Base-by-base conservation (phyloP, 768 basidiomycete genomes). In the Suillus subluteus region DNA sequence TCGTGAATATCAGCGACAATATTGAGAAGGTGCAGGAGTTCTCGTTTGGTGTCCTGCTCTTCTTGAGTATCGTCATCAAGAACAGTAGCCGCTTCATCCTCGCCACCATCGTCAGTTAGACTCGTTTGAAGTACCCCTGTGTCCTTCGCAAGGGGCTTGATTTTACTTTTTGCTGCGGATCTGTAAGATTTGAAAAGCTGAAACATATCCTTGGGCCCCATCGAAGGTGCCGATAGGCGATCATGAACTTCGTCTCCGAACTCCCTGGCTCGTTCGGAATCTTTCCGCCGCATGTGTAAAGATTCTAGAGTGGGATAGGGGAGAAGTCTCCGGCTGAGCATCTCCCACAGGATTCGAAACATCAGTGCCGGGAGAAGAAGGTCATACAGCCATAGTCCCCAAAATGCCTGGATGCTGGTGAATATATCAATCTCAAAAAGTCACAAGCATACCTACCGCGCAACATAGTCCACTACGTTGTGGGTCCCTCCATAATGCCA, bases 361-460 rank as follows among this genome's bases (percentile, higher is more conserved):
- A 88, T 67, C 32, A 88, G 72, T 9, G 82, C 80, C 15, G 90
- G 84, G 15, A 85, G 77, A 5, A 91, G 79, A 16, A 88, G 71
- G 70, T 89, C 81, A 62, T 84, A 71, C 74, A 84, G 85, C 90
- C 90, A 91, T 18, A 90, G 70, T 43, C 82, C 74, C 90, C 90
- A 91, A 68, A 84, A 91, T 1, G 80, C 65, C 90, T 90, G 67
- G 44, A 54, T 37, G 7, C 70, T 30, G 70, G 32, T 56, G 54
- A 41, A 32, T 18, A 16, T 52, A 63, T 44, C 56, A 50, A 35
- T n/a, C 23, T 48, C 44, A n/a, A 62, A 66, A 66, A 12, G 54
- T 12, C 44, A 18, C 23, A 63, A n/a, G 44, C 37, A 26, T 40
- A 81, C 87, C 62, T 70, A 90, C 90, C 40, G 71, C 63, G 68